Percentiles rank a stretch among this genome's conserved stretches.
Conservation (phyloP, 306 rosid species). For the Cyclanthera cordifolia region DNA sequence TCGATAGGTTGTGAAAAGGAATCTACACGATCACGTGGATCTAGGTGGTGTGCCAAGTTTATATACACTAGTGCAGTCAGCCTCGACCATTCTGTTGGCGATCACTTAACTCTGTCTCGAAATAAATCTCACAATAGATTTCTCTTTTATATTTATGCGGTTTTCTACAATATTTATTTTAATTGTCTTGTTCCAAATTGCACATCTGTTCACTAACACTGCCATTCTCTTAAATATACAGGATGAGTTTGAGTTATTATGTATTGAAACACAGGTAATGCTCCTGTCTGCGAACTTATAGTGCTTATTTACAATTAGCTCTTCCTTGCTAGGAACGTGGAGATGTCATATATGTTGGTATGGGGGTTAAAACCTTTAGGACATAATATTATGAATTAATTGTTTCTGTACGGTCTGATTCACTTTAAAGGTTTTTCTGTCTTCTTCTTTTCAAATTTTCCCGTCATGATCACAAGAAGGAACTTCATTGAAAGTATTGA, state of each 20-base stretch:
- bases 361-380: not conserved
- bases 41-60: not conserved
- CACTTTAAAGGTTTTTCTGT: not conserved
- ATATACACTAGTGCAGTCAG: not conserved
- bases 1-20: not conserved
- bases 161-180: not conserved
- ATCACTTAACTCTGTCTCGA: not conserved
- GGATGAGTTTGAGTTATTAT: constrained; percentile 48
- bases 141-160: not conserved
- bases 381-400: not conserved
- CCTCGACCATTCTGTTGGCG: not conserved
- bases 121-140: not conserved
- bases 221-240: constrained; percentile 23
- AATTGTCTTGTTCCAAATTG: not conserved
- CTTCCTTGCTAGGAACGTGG: not conserved
- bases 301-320: not conserved
- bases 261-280: constrained; percentile 49
- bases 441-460: not conserved
- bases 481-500: not conserved
- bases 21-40: not conserved
- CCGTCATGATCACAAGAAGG: not conserved
- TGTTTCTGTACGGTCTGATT: not conserved
- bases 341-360: not conserved
- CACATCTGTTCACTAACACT: constrained; percentile 15
- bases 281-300: not conserved